phyloP scores from a whole-genome alignment of 140 eudicot genomes.

The Oenanthe javanica region DNA sequence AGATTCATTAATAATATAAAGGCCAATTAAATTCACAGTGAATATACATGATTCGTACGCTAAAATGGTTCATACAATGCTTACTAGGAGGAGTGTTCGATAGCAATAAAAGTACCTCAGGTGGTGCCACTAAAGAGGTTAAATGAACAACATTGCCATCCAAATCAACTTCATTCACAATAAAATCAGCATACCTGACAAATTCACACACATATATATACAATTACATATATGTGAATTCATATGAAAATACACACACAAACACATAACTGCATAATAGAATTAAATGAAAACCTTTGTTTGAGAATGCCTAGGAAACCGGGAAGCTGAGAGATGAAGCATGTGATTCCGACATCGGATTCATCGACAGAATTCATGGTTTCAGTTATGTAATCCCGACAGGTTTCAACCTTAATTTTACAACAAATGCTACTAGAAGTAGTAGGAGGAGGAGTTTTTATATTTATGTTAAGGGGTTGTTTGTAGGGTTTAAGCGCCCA shows the following conservation, averaged over 20 bases:
- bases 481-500: slow-evolving; percentile 3
- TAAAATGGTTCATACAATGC: no score
- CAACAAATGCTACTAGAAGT: neutral
- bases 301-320: slow-evolving; percentile 93
- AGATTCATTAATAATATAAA: neutral
- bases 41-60: neutral
- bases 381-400: neutral
- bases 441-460: no score
- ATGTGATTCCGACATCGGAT: slow-evolving; percentile 76
- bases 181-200: slow-evolving; percentile 82
- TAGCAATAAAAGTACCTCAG: slow-evolving; percentile 38
- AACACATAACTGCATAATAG: no score
- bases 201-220: neutral
- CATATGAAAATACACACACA: neutral
- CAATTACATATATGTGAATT: neutral
- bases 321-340: slow-evolving; percentile 81
- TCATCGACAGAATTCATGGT: slow-evolving; percentile 52
- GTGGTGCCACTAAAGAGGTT: slow-evolving; percentile 60
- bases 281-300: no score
- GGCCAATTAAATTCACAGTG: neutral
- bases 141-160: slow-evolving; percentile 81
- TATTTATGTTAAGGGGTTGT: neutral
- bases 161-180: slow-evolving; percentile 89
- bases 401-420: neutral
- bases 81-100: neutral